Evolutionary conservation across 75 land plant species (phyloP), one percentile per base, ranked within the genome.

Genomic region (Sequoia sempervirens): DNA sequence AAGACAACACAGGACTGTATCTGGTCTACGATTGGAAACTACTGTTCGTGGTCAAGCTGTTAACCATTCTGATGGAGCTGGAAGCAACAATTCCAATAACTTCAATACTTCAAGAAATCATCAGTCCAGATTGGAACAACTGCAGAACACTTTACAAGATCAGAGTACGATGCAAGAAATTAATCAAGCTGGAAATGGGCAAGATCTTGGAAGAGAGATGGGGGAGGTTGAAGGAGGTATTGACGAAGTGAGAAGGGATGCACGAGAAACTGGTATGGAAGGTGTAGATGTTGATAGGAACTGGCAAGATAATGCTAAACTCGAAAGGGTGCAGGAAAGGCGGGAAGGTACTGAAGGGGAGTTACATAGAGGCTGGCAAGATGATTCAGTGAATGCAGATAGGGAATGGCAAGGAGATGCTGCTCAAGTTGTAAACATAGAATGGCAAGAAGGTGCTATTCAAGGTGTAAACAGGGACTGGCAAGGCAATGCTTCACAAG

Each of bases 11-110:
- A 90, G 92, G 50, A 93, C 93, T 58, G 96, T 97, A 23, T 95
- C 96, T 87, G 93, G 95, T 68, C 68, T 97, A 81, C 95, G 99
- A 85, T 89, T 95, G 74, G 97, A 97, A 81, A 90, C 83, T 54
- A 92, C 91, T 87, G 93, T 92, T 80, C 93, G 91, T 69, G 88
- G 91, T 83, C 99, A 93, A 84, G 94, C 83, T 79, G 84, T 82
- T 83, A 86, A 76, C 75, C 85, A 87, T 36, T 81, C 89, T 76
- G 91, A 89, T 80, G 75, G 47, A n/a, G 23, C 37, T 40, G 46
- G 86, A 80, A 26, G 56, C 83, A 86, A 34, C 45, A 72, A 56
- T 75, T 80, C 79, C n/a, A n/a, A n/a, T n/a, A n/a, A n/a, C n/a
- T n/a, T n/a, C n/a, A n/a, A n/a, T n/a, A n/a, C n/a, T n/a, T n/a